Percentiles rank a stretch among this genome's conserved stretches.
Conservation (phyloP, 192 early-diverging fungal species). For the Diversispora eburnea region DNA sequence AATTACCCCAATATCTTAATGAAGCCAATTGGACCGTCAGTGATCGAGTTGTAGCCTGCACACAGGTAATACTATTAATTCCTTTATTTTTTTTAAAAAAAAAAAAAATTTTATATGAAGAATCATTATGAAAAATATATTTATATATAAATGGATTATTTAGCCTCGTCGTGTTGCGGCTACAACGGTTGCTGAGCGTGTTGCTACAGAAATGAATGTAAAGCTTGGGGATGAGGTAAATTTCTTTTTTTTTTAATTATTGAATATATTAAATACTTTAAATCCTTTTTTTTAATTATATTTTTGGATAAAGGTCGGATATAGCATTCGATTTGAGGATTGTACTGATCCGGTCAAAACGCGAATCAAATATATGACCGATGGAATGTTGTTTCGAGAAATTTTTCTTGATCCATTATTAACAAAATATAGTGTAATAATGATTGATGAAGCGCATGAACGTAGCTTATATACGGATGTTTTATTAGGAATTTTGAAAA, state of each 20-base stretch:
- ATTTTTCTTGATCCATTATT: slow-evolving; percentile 79
- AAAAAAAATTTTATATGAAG: too few species aligned
- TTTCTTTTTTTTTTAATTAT: neutral
- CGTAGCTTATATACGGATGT: slow-evolving; percentile 86
- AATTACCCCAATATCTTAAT: slow-evolving; percentile 75
- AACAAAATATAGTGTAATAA: slow-evolving; percentile 75
- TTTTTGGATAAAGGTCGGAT: slow-evolving; percentile 56
- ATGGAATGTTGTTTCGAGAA: slow-evolving; percentile 90
- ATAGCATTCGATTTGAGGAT: slow-evolving; percentile 75
- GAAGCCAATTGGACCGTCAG: slow-evolving; percentile 69
- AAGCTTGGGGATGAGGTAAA: slow-evolving; percentile 58
- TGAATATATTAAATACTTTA: neutral
- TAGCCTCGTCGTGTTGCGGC: slow-evolving; percentile 70
- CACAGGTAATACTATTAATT: slow-evolving; percentile 53
- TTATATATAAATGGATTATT: too few species aligned
- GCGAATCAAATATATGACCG: slow-evolving; percentile 81
- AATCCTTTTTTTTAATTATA: neutral
- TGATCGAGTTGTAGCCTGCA: slow-evolving; percentile 66
- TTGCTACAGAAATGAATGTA: slow-evolving; percentile 68
- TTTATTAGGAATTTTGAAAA: slow-evolving; percentile 70
- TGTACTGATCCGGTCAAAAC: slow-evolving; percentile 49
- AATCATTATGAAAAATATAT: too few species aligned
- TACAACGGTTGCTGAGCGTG: slow-evolving; percentile 69
- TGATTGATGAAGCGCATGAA: slow-evolving; percentile 98
- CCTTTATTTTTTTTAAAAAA: too few species aligned